Evolutionary conservation across 164 flowering plant genomes (phyloP).

Genomic region (Macadamia tetraphylla): DNA sequence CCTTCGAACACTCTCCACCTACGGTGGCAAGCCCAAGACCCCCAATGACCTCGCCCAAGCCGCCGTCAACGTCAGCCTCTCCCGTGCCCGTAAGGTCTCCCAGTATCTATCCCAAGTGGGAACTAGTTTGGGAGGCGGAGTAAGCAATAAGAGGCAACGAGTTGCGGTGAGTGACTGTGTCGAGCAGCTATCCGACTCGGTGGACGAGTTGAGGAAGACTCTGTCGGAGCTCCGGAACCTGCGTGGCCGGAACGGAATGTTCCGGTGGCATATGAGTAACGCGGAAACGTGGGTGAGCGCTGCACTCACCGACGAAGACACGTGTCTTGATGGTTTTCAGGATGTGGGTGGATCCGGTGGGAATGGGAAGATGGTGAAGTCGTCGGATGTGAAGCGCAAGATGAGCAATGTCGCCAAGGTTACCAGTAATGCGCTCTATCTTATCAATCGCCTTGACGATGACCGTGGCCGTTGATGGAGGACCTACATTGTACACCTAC

Average conservation of each 20-base stretch:
- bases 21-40: conserved; percentile 40
- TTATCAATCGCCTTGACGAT: conserved; percentile 57
- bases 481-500: too few relatives aligned
- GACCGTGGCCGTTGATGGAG: not conserved
- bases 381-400: conserved; percentile 40
- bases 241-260: conserved; percentile 19
- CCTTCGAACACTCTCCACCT: conserved; percentile 52
- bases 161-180: conserved; percentile 54
- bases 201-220: conserved; percentile 45
- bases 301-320: conserved; percentile 66
- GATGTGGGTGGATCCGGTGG: conserved; percentile 26
- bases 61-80: conserved; percentile 57
- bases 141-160: conserved; percentile 20
- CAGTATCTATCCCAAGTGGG: conserved; percentile 21
- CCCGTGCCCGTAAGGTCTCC: conserved; percentile 33
- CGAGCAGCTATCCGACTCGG: conserved; percentile 54
- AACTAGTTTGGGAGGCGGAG: not conserved
- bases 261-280: conserved; percentile 57
- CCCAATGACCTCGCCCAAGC: conserved; percentile 58
- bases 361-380: conserved; percentile 23
- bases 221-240: conserved; percentile 46
- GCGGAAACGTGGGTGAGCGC: conserved; percentile 82
- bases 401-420: conserved; percentile 46
- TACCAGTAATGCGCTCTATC: conserved; percentile 73
- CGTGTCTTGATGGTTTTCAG: conserved; percentile 67